Conservation (phyloP, 768 basidiomycete genomes). For the Cubamyces lactineus region DNA sequence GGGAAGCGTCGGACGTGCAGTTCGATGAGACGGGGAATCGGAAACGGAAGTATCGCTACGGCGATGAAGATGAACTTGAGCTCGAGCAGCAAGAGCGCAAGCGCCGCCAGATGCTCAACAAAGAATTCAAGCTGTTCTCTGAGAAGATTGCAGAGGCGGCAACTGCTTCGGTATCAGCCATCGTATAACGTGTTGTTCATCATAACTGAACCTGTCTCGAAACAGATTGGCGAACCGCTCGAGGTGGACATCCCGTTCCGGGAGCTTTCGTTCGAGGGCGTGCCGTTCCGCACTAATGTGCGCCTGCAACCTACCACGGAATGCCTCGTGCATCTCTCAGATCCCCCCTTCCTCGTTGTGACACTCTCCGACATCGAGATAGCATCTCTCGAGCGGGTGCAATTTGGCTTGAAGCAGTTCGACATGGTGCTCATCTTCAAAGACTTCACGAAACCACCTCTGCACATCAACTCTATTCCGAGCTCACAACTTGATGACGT, state of each 20-base stretch:
- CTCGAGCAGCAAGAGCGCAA: slow-evolving; percentile 97
- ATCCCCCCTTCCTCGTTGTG: slow-evolving; percentile 94
- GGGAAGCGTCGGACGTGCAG: slow-evolving; percentile 95
- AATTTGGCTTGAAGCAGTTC: slow-evolving; percentile 95
- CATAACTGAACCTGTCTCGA: slow-evolving; percentile 5
- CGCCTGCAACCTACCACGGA: slow-evolving; percentile 96
- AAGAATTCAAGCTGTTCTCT: slow-evolving; percentile 91
- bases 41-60: slow-evolving; percentile 95
- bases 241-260: slow-evolving; percentile 97
- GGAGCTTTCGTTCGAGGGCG: slow-evolving; percentile 95
- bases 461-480: slow-evolving; percentile 97
- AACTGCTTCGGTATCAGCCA: slow-evolving; percentile 63
- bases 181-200: neutral
- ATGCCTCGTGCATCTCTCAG: slow-evolving; percentile 93
- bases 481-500: slow-evolving; percentile 91
- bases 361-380: slow-evolving; percentile 95
- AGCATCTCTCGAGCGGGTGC: slow-evolving; percentile 94
- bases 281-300: slow-evolving; percentile 93
- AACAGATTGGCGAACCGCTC: slow-evolving; percentile 76
- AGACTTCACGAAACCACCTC: slow-evolving; percentile 88
- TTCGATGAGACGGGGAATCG: slow-evolving; percentile 99
- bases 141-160: slow-evolving; percentile 90
- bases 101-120: slow-evolving; percentile 86
- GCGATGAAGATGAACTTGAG: slow-evolving; percentile 99
- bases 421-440: slow-evolving; percentile 97